These are phyloP conservation scores for Coemansia sp. DNA, from an alignment of 192 early-diverging fungal genomes.

Conservation along the genomic window DNA sequence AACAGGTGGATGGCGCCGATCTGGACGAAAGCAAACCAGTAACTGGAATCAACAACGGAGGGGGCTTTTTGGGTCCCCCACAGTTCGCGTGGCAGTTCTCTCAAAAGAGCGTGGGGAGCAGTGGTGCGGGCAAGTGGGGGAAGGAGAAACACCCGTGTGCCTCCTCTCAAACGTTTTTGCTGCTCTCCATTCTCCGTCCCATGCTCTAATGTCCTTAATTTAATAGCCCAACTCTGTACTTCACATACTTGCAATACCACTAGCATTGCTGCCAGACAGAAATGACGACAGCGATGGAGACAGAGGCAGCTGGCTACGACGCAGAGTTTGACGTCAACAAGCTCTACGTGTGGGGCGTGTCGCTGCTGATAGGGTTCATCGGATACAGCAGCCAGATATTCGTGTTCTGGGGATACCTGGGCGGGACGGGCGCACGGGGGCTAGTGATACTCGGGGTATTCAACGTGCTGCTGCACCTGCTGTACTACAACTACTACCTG, in stretches of 20 bases:
- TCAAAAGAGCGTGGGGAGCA: too few relatives aligned
- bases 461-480: constrained; percentile 71
- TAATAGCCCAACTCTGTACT: neutral
- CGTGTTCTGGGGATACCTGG: constrained; percentile 60
- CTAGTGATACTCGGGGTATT: constrained; percentile 65
- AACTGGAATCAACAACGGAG: neutral
- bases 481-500: constrained; percentile 87
- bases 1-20: neutral
- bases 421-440: constrained; percentile 39
- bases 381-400: constrained; percentile 62
- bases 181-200: constrained; percentile 1
- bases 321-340: constrained; percentile 51
- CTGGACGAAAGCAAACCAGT: neutral
- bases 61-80: neutral
- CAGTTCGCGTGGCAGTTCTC: neutral
- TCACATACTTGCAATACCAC: neutral
- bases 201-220: neutral
- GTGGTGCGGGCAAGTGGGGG: neutral
- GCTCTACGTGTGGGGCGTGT: constrained; percentile 58
- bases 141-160: neutral
- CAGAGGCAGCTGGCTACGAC: constrained; percentile 17
- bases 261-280: neutral
- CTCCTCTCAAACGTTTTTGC: neutral
- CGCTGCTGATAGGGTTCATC: constrained; percentile 61
- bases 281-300: constrained; percentile 9